Conservation (phyloP, 2,329 filamentous ascomycete genomes). For the Monilinia fructigena region DNA sequence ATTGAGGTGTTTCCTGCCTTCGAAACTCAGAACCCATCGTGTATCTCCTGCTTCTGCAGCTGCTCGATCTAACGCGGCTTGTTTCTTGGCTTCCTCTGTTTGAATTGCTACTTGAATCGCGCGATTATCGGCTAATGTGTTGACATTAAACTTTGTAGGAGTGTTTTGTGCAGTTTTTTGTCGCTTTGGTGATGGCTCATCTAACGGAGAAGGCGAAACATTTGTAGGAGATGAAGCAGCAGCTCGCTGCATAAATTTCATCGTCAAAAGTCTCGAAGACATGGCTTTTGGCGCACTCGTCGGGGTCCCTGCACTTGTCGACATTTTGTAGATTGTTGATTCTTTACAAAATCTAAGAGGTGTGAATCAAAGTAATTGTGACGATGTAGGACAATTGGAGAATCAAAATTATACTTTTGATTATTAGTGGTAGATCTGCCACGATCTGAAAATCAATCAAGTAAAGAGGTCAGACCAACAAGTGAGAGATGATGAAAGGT, state of each 20-base stretch:
- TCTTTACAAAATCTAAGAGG: neutral
- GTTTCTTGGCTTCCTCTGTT: conserved; percentile 64
- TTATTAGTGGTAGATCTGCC: neutral
- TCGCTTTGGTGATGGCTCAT: conserved; percentile 60
- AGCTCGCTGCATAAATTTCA: conserved; percentile 97
- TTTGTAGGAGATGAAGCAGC: conserved; percentile 57
- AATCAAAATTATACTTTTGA: neutral
- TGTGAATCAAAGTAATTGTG: neutral
- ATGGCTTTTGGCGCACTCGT: conserved; percentile 60
- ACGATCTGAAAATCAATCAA: neutral
- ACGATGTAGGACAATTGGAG: neutral
- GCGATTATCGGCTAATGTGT: conserved; percentile 54
- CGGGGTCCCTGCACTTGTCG: conserved; percentile 29
- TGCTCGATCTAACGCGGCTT: conserved; percentile 59
- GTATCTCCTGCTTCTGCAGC: conserved; percentile 65
- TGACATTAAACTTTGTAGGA: conserved; percentile 43
- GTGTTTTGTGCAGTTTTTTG: conserved; percentile 49
- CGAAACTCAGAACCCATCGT: conserved; percentile 69
- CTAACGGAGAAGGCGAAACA: conserved; percentile 46
- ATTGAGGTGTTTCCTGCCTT: conserved; percentile 40
- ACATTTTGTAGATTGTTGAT: conserved; percentile 32
- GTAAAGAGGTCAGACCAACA: conserved; percentile 2
- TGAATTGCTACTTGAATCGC: conserved; percentile 63
- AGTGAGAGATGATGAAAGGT: neutral
- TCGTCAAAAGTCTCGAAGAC: conserved; percentile 84